Base-by-base conservation (phyloP, 169 alveolate species). In the Plasmodium vivax region DNA sequence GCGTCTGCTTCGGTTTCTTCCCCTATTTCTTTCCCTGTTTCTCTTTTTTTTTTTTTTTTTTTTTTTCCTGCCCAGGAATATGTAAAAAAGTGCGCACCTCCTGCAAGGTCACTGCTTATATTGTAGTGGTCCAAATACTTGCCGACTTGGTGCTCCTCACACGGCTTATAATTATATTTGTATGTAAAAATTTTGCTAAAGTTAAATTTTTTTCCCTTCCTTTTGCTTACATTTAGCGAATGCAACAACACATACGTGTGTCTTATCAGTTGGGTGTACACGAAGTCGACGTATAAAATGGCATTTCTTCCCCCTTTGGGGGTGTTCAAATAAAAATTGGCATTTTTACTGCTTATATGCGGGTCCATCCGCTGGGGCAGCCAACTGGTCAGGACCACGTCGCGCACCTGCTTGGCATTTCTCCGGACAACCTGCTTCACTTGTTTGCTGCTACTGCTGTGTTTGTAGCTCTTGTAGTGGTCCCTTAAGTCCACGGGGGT, bases 371-470 rank as follows among this genome's bases (percentile, higher is more conserved):
- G 14, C 68, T 51, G 54, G 47, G 19, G 77, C 58, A 47, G 7
- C 80, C 79, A 85, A 47, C 47, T 47, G 14, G 62, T 85, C 7
- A 75, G 36, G 23, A 79, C 45, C 27, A 85, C 71, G 0, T 85
- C 93, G 6, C 93, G 58, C 43, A 85, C 72, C 43, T 41, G 77
- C 77, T 85, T 85, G 19, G 93, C 93, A 85, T 85, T 85, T 30
- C 68, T 51, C 62, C 93, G 58, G 3, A 85, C 83, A 12, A 38
- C 62, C 16, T 77, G 23, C 68, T 85, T 85, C 41, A 85, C 19
- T 58, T 54, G 36, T 32, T 54, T 75, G 68, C 32, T 8, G 27
- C 71, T 85, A 54, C 72, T 80, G 19, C n/a, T 54, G 56, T 84
- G 54, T 68, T 41, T 43, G 68, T 30, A 75, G 19, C 51, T 73